These are phyloP conservation scores for Chalciporus piperatus DNA, from an alignment of 768 basidiomycete species.

Conservation along the genomic window DNA sequence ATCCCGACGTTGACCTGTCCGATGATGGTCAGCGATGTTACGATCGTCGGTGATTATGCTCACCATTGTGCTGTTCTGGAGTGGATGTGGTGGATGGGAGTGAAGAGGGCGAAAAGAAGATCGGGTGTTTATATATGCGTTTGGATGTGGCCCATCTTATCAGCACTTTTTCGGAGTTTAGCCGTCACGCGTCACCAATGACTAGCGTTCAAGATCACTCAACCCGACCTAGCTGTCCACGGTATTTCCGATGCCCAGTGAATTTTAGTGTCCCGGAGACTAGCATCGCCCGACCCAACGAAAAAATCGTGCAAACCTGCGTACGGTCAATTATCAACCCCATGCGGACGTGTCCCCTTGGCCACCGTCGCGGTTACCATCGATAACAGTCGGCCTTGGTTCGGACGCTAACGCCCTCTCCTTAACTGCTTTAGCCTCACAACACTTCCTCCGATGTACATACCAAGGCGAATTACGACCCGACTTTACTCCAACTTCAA, in stretches of 20 bases:
- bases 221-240: no score
- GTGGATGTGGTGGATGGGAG: conserved; percentile 8
- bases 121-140: conserved; percentile 26
- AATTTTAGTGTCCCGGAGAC: no score
- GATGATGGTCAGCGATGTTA: conserved; percentile 2
- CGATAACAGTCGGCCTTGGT: conserved; percentile 5
- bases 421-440: no score
- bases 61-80: conserved; percentile 24
- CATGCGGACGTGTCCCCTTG: conserved; percentile 4
- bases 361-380: not conserved
- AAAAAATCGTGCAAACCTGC: conserved; percentile 10
- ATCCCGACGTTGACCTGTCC: conserved; percentile 84
- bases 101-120: conserved; percentile 2
- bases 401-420: conserved; percentile 1
- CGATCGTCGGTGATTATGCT: not conserved
- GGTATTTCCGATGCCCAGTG: no score
- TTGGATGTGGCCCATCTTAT: conserved; percentile 21
- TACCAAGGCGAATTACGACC: no score
- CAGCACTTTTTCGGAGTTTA: conserved; percentile 23
- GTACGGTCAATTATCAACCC: not conserved
- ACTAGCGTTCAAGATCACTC: no score
- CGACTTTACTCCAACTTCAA: no score
- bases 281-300: conserved; percentile 9
- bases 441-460: no score
- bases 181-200: conserved; percentile 16